A percentile compares a stretch with the other conserved stretches of the same genome.
phyloP scores from a whole-genome alignment of 768 basidiomycete species.

The Mycena crocata region DNA sequence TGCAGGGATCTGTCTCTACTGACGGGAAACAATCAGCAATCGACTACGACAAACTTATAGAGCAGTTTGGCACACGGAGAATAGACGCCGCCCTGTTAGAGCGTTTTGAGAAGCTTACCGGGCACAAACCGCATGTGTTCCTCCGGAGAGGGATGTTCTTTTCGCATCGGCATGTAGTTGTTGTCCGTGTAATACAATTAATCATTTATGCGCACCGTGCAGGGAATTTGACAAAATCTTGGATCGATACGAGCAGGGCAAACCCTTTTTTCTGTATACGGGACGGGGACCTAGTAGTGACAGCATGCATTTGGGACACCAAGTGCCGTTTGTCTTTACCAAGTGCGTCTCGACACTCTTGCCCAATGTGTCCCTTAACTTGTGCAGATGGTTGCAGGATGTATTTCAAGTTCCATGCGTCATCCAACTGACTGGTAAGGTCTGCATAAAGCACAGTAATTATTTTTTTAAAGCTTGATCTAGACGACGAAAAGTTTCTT shows the following conservation, averaged over 20 bases:
- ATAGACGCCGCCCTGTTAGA: constrained; percentile 82
- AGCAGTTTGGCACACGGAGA: constrained; percentile 91
- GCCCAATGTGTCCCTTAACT: neutral
- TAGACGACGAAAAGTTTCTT: constrained; percentile 98
- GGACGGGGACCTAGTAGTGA: constrained; percentile 96
- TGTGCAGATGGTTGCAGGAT: constrained; percentile 91
- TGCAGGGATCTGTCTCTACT: constrained; percentile 87
- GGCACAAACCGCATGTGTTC: constrained; percentile 87
- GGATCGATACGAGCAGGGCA: constrained; percentile 95
- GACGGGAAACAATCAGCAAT: constrained; percentile 95
- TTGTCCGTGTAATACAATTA: constrained; percentile 22
- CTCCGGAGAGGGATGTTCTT: constrained; percentile 96
- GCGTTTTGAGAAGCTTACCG: constrained; percentile 93
- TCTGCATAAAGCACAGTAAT: neutral
- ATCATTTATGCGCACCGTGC: constrained; percentile 19
- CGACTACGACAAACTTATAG: constrained; percentile 95
- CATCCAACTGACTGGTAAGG: constrained; percentile 92
- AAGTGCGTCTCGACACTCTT: constrained; percentile 67
- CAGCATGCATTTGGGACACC: constrained; percentile 97
- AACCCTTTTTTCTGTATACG: constrained; percentile 98
- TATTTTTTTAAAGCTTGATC: neutral
- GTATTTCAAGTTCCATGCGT: constrained; percentile 96
- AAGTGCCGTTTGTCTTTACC: constrained; percentile 97
- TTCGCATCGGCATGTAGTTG: constrained; percentile 84
- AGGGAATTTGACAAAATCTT: constrained; percentile 95